phyloP scores from a whole-genome alignment of 2,329 filamentous ascomycete species.

The Diaporthe sp. region DNA sequence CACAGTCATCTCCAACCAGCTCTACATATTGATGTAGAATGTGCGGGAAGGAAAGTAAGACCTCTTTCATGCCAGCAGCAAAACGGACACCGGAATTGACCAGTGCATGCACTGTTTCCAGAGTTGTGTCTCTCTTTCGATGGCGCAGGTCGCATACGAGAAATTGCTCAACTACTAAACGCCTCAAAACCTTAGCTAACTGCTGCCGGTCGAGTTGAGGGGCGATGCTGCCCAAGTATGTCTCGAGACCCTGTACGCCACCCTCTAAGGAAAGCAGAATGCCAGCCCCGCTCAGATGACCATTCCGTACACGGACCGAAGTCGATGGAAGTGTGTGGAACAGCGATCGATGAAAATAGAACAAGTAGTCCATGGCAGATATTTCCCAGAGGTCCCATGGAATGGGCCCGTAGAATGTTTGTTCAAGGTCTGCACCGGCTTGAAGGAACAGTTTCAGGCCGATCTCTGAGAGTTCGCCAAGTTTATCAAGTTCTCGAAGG shows the following conservation, averaged over 20 bases:
- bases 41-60: background rate
- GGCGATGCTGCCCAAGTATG: background rate
- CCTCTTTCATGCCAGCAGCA: background rate
- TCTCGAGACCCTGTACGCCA: background rate
- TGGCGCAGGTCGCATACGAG: background rate
- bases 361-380: background rate
- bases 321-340: background rate
- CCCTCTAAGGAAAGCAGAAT: background rate
- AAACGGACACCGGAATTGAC: background rate
- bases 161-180: background rate
- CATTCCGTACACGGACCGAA: accelerated
- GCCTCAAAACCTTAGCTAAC: background rate
- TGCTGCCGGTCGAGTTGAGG: background rate
- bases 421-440: background rate
- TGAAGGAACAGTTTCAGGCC: background rate
- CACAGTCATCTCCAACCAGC: background rate
- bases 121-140: background rate
- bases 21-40: background rate
- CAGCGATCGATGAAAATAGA: background rate
- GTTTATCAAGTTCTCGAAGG: background rate
- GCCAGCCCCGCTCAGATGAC: background rate
- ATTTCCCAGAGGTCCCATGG: no score
- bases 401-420: no score
- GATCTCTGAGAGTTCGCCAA: accelerated
- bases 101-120: background rate